Conservation (phyloP, 202 grass and related monocot species). For the Zoysia matrella region DNA sequence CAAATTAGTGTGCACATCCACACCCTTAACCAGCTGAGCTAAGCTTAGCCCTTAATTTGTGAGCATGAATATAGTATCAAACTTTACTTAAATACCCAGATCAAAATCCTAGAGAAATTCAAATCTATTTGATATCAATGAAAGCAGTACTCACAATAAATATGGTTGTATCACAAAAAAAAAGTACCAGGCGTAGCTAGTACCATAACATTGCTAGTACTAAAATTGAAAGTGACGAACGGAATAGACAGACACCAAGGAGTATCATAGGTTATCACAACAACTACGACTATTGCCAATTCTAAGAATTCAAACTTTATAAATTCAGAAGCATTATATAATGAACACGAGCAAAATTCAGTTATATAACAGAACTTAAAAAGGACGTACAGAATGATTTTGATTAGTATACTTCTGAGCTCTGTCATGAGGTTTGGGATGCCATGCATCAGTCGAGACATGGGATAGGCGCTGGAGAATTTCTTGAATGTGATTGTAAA, state of each 20-base stretch:
- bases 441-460: slow-evolving; percentile 5
- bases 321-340: slow-evolving; percentile 30
- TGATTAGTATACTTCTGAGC: slow-evolving; percentile 43
- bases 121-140: background rate
- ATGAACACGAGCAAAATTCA: slow-evolving; percentile 7
- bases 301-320: background rate
- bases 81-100: background rate
- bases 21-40: background rate
- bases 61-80: background rate
- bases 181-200: background rate
- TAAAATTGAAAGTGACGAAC: slow-evolving; percentile 6
- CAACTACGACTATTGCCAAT: slow-evolving; percentile 4
- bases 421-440: slow-evolving; percentile 46
- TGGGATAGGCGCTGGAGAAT: slow-evolving; percentile 52
- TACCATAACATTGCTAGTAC: background rate
- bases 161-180: background rate
- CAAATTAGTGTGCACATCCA: too few relatives aligned
- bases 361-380: background rate
- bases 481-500: slow-evolving; percentile 79
- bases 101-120: background rate
- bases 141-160: background rate
- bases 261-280: background rate
- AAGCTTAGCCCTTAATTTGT: too few relatives aligned
- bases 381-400: slow-evolving; percentile 57
- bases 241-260: slow-evolving; percentile 8